phyloP scores from a whole-genome alignment of 2,329 filamentous ascomycete genomes.

The Chalaropsis ovoidea region DNA sequence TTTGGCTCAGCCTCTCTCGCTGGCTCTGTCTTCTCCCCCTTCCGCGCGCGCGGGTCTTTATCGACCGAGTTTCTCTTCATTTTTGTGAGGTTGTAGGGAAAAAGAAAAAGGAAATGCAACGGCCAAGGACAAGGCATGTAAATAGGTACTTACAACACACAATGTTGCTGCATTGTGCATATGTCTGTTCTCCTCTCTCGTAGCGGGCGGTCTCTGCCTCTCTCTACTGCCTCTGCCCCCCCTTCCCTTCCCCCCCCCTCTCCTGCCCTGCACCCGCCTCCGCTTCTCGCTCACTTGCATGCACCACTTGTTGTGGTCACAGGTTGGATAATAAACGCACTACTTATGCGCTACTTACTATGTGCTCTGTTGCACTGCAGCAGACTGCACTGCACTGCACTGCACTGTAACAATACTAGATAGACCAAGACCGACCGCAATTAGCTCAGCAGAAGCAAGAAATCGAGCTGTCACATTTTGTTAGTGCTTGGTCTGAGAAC shows the following conservation, averaged over 20 bases:
- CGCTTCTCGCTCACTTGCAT: not conserved
- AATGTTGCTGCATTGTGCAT: not conserved
- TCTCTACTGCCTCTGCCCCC: not conserved
- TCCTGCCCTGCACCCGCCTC: not conserved
- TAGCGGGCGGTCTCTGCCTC: too few relatives aligned
- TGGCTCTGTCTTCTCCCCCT: not conserved
- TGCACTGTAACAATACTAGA: not conserved
- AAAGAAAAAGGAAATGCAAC: not conserved
- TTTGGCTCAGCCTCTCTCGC: too few relatives aligned
- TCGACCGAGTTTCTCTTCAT: not conserved
- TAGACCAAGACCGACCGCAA: not conserved
- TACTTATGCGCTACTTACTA: constrained; percentile 7
- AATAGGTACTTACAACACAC: too few relatives aligned
- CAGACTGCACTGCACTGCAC: not conserved
- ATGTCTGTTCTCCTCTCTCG: too few relatives aligned
- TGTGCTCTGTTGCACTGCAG: not conserved
- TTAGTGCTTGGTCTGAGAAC: not conserved
- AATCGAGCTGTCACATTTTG: not conserved
- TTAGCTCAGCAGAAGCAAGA: not conserved
- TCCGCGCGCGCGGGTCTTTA: not conserved
- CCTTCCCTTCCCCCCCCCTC: not conserved
- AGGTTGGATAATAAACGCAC: not conserved
- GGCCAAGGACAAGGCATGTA: not conserved
- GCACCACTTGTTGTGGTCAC: not conserved
- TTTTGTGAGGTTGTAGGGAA: not conserved